Base-by-base conservation (phyloP, 2,329 filamentous ascomycete species). In the Aureobasidium sp. region DNA sequence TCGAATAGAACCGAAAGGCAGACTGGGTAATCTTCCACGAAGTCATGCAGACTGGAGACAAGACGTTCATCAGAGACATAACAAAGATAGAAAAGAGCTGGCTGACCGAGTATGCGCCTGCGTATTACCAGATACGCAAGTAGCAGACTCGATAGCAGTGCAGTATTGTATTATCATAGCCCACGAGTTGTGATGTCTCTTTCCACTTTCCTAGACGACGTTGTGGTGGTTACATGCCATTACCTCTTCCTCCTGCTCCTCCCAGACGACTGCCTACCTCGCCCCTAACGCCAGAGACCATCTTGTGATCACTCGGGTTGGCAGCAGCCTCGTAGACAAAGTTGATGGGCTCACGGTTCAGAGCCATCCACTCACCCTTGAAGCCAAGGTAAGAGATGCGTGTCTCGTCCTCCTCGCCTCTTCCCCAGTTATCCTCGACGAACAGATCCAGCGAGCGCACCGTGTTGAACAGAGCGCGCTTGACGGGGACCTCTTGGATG, bases 11-110 rank as follows among this genome's bases (percentile, higher is more conserved):
- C 74, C 86, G 92, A 62, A 97, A 95, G 77, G 91, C 91, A 12
- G 91, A 97, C 66, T 97, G 93, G 91, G 91, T 97, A 11, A 83
- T 99, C 37, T 99, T 97, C 71, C 89, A 95, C 69, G 93, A 97
- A 76, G 85, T 96, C 40, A 85, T 96, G 80, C 90, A 97, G 77
- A 95, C 90, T 5, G 85, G 88, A 11, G 85, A 84, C 66, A 97
- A 97, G 79, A 91, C 84, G 0, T 97, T 88, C 71, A 95, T 99
- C 68, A 82, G 91, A 61, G 93, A 97, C 74, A 79, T 97, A 63
- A 94, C 87, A n/a, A 94, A 90, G 77, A 89, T 97, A 68, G 90
- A 97, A 72, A 96, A 91, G 80, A 80, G 78, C n/a, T 99, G 93
- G 90, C 79, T 99, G 67, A 72, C 92, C 52, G 91, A 97, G 73